phyloP scores from a whole-genome alignment of 2,329 filamentous ascomycete species.

The Ceratocystis papillata region DNA sequence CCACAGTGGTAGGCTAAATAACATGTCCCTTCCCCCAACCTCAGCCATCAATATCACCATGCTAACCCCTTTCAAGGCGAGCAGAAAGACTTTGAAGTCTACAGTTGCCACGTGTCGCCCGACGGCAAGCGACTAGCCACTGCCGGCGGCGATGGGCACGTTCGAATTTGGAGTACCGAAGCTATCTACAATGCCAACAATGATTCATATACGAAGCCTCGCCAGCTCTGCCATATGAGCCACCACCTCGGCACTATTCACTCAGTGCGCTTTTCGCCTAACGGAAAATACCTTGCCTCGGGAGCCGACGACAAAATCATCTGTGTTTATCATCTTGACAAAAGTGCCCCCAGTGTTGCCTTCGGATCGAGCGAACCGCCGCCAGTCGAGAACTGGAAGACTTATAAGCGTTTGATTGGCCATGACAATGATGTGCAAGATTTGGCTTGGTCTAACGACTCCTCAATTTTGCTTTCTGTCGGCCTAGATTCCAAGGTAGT shows the following conservation, averaged over 20 bases:
- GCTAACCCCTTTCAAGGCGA: constrained; percentile 42
- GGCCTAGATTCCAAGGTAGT: constrained; percentile 96
- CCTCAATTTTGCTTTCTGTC: constrained; percentile 88
- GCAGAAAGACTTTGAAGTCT: constrained; percentile 96
- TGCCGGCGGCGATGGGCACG: constrained; percentile 92
- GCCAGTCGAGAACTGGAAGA: constrained; percentile 96
- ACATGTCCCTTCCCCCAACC: background rate
- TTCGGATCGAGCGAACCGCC: constrained; percentile 85
- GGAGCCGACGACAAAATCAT: constrained; percentile 98
- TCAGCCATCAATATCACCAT: background rate
- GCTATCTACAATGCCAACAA: constrained; percentile 75
- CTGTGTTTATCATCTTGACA: constrained; percentile 87
- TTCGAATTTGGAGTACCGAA: constrained; percentile 95
- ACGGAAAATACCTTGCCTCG: constrained; percentile 88
- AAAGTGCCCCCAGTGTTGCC: constrained; percentile 64
- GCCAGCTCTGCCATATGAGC: constrained; percentile 95
- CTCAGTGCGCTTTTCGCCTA: constrained; percentile 91
- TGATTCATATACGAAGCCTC: constrained; percentile 61
- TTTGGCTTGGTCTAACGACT: constrained; percentile 91
- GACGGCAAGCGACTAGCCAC: constrained; percentile 88
- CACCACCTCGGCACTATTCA: constrained; percentile 97
- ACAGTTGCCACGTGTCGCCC: constrained; percentile 93
- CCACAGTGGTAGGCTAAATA: constrained; percentile 51
- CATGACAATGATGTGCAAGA: constrained; percentile 99
- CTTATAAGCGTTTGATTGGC: constrained; percentile 80